These are phyloP conservation scores for Backusella liffmaniae DNA, from an alignment of 192 early-diverging fungal genomes.

Conservation along the genomic window DNA sequence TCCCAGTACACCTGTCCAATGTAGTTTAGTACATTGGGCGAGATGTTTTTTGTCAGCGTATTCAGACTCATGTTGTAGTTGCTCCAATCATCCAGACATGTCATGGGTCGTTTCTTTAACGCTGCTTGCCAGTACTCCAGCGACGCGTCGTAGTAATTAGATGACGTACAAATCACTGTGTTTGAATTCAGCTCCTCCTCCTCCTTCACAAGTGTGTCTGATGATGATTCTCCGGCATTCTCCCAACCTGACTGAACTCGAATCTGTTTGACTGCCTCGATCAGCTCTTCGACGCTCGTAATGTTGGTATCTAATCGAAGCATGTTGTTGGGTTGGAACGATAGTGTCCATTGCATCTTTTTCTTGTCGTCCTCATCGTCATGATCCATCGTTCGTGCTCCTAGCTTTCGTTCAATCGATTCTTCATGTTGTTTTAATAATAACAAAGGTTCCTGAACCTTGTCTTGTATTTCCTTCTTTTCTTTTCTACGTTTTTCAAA, in stretches of 20 bases:
- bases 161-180: conserved; percentile 8
- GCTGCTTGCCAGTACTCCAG: conserved; percentile 28
- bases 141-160: background rate
- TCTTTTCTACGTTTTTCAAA: conserved; percentile 29
- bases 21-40: conserved; percentile 26
- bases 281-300: conserved; percentile 36
- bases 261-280: conserved; percentile 37
- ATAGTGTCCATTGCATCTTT: conserved; percentile 33
- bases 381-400: background rate
- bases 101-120: conserved; percentile 8
- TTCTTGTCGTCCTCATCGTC: background rate
- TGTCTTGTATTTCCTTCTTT: background rate
- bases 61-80: conserved; percentile 12
- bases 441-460: conserved; percentile 1
- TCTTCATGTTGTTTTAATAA: background rate
- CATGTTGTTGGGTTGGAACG: conserved; percentile 31
- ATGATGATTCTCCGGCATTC: background rate
- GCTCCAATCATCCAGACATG: conserved; percentile 9
- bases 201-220: background rate
- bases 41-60: conserved; percentile 25
- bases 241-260: background rate
- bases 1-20: conserved; percentile 37
- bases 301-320: conserved; percentile 41
- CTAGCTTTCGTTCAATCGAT: background rate
- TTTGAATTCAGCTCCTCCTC: conserved; percentile 12